These are phyloP conservation scores for Xerocomus brunneocitrinus DNA, from an alignment of 768 basidiomycete genomes.

Conservation along the genomic window DNA sequence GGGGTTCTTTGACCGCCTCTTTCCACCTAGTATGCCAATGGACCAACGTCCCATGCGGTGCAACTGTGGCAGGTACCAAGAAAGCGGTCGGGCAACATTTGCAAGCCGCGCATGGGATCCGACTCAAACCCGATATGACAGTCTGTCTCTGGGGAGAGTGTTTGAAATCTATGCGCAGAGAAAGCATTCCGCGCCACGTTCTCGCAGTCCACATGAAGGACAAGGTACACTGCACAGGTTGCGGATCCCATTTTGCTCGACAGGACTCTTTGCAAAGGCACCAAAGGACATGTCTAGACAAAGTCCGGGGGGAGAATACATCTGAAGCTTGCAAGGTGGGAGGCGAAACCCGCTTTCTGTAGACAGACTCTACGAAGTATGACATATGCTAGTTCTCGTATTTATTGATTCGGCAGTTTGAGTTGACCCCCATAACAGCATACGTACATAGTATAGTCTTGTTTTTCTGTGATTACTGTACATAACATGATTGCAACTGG, in stretches of 20 bases:
- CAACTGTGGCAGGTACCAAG: constrained; percentile 1
- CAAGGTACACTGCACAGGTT: constrained; percentile 17
- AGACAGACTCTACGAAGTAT: not conserved
- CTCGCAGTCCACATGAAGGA: constrained; percentile 20
- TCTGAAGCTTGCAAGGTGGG: not conserved
- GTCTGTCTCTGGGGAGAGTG: constrained; percentile 19
- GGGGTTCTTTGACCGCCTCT: not conserved
- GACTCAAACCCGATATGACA: constrained; percentile 7
- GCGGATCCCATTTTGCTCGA: constrained; percentile 21
- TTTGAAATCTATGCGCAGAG: constrained; percentile 16
- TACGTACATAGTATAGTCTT: too few species aligned
- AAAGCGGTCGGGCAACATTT: constrained; percentile 14
- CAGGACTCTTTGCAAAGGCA: constrained; percentile 25
- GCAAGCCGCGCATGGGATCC: constrained; percentile 4
- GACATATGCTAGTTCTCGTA: not conserved
- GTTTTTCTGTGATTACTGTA: not conserved
- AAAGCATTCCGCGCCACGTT: constrained; percentile 26
- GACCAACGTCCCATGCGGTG: constrained; percentile 4
- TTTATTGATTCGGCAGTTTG: not conserved
- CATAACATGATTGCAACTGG: not conserved
- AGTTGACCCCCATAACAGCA: not conserved
- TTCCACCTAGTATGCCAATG: constrained; percentile 10
- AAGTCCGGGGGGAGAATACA: not conserved
- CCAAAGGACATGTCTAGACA: constrained; percentile 6
- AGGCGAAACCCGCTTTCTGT: not conserved